These are phyloP conservation scores for Sungouiella thailandica DNA, from an alignment of 805 yeast species.

Conservation along the genomic window DNA sequence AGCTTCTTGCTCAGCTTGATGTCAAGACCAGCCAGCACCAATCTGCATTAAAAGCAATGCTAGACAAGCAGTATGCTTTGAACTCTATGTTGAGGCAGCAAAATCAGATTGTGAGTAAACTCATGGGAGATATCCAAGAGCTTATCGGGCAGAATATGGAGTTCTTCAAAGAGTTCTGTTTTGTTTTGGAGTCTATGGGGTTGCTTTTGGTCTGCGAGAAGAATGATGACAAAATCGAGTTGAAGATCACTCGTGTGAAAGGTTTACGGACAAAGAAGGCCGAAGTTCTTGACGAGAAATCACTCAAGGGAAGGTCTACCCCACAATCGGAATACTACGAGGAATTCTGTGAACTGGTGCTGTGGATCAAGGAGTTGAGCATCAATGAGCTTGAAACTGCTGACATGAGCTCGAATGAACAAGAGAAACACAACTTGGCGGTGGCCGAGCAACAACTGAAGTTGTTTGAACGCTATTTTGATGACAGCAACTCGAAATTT, in stretches of 20 bases:
- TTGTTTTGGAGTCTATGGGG: slow-evolving; percentile 71
- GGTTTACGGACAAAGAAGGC: slow-evolving; percentile 54
- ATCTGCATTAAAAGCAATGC: slow-evolving; percentile 4
- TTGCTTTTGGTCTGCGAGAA: slow-evolving; percentile 50
- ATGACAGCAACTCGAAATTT: slow-evolving; percentile 6
- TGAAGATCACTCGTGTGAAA: slow-evolving; percentile 68
- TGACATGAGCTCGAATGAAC: slow-evolving; percentile 3
- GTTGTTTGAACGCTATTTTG: slow-evolving; percentile 1
- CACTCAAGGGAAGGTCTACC: slow-evolving; percentile 6
- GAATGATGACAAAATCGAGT: slow-evolving; percentile 22
- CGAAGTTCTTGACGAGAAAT: slow-evolving; percentile 17
- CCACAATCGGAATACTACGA: slow-evolving; percentile 39
- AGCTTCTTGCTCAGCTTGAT: not conserved
- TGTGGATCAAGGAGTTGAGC: slow-evolving; percentile 45
- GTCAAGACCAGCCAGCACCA: slow-evolving; percentile 14
- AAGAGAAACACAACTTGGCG: not conserved
- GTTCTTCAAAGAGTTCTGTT: slow-evolving; percentile 44
- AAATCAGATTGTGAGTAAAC: slow-evolving; percentile 14
- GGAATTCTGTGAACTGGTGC: slow-evolving; percentile 33
- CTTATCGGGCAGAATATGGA: slow-evolving; percentile 18
- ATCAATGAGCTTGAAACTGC: slow-evolving; percentile 5
- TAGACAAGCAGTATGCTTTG: slow-evolving; percentile 1
- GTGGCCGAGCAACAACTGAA: not conserved
- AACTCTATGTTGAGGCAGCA: slow-evolving; percentile 21
- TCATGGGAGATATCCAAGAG: slow-evolving; percentile 13